Percentiles rank a stretch among this genome's conserved stretches.
Conservation (phyloP, 345 rosid genomes). For the Xanthoceras sorbifolium region DNA sequence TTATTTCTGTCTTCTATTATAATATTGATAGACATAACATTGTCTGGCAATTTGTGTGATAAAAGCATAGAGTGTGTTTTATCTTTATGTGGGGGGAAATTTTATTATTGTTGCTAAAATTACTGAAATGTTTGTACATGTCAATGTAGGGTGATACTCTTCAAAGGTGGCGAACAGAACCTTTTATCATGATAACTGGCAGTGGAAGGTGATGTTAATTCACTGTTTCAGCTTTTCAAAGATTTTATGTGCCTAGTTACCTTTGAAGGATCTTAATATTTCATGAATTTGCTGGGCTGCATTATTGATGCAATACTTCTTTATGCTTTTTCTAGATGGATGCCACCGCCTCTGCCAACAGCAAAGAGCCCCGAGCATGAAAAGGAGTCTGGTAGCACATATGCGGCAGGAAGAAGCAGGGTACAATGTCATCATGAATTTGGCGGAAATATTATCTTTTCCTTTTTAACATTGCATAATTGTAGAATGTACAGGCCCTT, state of each 20-base stretch:
- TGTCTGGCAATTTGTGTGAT: not conserved
- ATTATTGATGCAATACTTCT: not conserved
- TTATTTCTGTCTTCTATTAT: not conserved
- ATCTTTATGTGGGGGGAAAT: not conserved
- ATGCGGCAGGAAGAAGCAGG: slow-evolving; percentile 99
- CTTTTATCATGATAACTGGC: slow-evolving; percentile 97
- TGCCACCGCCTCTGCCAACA: slow-evolving; percentile 87
- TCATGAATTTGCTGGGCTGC: slow-evolving; percentile 9
- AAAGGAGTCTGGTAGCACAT: slow-evolving; percentile 79
- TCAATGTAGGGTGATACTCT: slow-evolving; percentile 88
- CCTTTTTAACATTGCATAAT: not conserved
- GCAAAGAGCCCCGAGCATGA: slow-evolving; percentile 79
- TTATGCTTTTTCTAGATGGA: slow-evolving; percentile 59
- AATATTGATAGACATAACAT: not conserved
- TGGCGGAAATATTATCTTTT: not conserved
- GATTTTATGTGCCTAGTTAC: not conserved
- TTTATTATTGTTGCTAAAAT: not conserved
- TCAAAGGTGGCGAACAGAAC: slow-evolving; percentile 98
- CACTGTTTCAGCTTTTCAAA: slow-evolving; percentile 5
- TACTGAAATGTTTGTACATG: not conserved
- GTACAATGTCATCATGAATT: slow-evolving; percentile 40
- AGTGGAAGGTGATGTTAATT: slow-evolving; percentile 79
- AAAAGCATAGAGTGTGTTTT: slow-evolving; percentile 5
- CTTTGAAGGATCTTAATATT: not conserved
- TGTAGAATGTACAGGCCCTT: slow-evolving; percentile 4